Conservation (phyloP, 176 grass and related monocot genomes). For the Juncus inflexus region DNA sequence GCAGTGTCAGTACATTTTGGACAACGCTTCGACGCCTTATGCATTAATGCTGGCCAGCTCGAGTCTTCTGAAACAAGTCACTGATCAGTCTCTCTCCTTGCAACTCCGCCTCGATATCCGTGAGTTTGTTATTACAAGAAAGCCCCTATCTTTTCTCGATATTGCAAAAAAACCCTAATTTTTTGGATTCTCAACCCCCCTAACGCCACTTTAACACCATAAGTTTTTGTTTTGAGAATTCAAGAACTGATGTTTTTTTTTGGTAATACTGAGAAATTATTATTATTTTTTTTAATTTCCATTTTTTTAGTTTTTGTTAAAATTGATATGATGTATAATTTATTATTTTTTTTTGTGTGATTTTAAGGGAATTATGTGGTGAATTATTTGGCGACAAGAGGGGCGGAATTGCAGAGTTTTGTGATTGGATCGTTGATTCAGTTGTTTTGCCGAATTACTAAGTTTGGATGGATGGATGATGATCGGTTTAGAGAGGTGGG, state of each 20-base stretch:
- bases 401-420: slow-evolving; percentile 92
- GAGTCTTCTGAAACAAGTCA: slow-evolving; percentile 98
- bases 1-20: slow-evolving; percentile 99
- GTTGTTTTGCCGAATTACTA: slow-evolving; percentile 88
- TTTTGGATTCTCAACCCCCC: slow-evolving; percentile 29
- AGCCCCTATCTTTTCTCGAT: too few relatives aligned
- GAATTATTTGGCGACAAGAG: slow-evolving; percentile 95
- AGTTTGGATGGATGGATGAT: slow-evolving; percentile 99
- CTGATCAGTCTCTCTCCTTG: slow-evolving; percentile 70
- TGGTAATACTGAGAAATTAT: slow-evolving; percentile 22
- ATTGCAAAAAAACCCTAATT: slow-evolving; percentile 18
- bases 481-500: slow-evolving; percentile 91
- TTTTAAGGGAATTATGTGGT: slow-evolving; percentile 97
- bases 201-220: slow-evolving; percentile 27
- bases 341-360: too few relatives aligned
- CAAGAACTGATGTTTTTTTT: slow-evolving; percentile 1
- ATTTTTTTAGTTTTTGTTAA: neutral
- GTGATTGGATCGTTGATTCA: slow-evolving; percentile 91
- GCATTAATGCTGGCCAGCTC: slow-evolving; percentile 98
- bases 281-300: slow-evolving; percentile 8
- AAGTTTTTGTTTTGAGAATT: slow-evolving; percentile 25
- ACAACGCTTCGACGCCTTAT: slow-evolving; percentile 98
- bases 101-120: slow-evolving; percentile 94
- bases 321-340: too few relatives aligned
- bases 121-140: slow-evolving; percentile 58